Conservation (phyloP, 106 monocot genomes). For the Agapanthus africanus region DNA sequence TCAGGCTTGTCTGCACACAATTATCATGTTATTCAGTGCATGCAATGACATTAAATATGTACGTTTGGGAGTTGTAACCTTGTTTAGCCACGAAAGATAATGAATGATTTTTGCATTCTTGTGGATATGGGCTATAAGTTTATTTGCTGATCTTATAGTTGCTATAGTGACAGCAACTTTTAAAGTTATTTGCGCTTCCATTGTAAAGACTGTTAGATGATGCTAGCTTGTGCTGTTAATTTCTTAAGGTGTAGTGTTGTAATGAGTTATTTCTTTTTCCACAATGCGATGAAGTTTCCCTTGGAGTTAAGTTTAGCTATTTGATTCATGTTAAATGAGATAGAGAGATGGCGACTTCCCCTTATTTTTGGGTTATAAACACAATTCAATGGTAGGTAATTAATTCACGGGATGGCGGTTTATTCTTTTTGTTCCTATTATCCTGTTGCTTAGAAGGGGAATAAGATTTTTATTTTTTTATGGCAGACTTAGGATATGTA, state of each 20-base stretch:
- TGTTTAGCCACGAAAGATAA: too few species aligned
- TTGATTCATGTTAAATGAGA: background rate
- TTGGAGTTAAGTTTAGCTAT: background rate
- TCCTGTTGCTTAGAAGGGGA: background rate
- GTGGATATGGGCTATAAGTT: too few species aligned
- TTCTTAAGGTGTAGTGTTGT: background rate
- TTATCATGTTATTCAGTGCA: background rate
- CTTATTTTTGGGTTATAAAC: background rate
- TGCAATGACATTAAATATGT: background rate
- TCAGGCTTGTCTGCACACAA: too few species aligned
- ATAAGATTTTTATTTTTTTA: background rate
- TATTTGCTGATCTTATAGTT: background rate
- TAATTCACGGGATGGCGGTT: background rate
- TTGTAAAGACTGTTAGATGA: background rate
- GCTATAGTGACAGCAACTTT: background rate
- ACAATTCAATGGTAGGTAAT: background rate
- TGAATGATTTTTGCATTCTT: too few species aligned
- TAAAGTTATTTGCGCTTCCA: background rate
- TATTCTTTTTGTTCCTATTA: background rate
- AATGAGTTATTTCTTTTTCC: too few species aligned
- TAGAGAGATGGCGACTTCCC: background rate
- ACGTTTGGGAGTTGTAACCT: too few species aligned
- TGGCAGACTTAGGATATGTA: background rate
- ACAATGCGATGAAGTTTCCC: background rate
- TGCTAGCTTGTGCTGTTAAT: background rate